Percentiles rank a stretch among this genome's conserved stretches.
These are phyloP conservation scores for Didymosphaeria variabile DNA, from an alignment of 2,329 filamentous ascomycete species.

Conservation along the genomic window DNA sequence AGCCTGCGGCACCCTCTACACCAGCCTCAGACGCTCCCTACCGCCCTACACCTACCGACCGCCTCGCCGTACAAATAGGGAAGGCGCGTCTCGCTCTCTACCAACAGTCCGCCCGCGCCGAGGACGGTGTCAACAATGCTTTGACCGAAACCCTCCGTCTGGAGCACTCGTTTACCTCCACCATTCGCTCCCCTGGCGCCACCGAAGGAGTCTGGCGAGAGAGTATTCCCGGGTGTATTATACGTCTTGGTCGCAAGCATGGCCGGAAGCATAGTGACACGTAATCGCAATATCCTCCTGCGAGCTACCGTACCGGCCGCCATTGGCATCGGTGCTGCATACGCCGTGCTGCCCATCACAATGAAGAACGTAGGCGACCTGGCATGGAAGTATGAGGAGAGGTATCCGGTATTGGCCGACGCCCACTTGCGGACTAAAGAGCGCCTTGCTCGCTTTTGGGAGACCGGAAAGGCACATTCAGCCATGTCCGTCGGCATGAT, in stretches of 20 bases:
- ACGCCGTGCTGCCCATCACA: slow-evolving; percentile 85
- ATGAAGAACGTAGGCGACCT: slow-evolving; percentile 88
- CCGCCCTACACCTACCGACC: slow-evolving; percentile 83
- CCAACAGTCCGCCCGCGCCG: slow-evolving; percentile 74
- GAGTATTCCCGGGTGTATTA: slow-evolving; percentile 85
- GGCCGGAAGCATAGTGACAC: slow-evolving; percentile 89
- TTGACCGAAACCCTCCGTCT: slow-evolving; percentile 84
- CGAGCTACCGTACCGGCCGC: slow-evolving; percentile 79
- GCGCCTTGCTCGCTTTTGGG: slow-evolving; percentile 72
- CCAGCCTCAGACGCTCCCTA: slow-evolving; percentile 28
- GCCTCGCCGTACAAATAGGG: slow-evolving; percentile 83
- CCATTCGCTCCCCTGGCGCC: slow-evolving; percentile 89
- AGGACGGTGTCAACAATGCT: slow-evolving; percentile 83
- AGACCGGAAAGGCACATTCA: slow-evolving; percentile 78
- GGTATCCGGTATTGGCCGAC: slow-evolving; percentile 82
- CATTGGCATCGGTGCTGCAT: slow-evolving; percentile 83
- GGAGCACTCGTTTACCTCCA: slow-evolving; percentile 89
- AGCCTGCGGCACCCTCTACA: slow-evolving; percentile 42
- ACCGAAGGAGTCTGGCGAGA: slow-evolving; percentile 83
- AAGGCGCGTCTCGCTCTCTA: slow-evolving; percentile 83
- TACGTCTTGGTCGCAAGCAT: slow-evolving; percentile 95
- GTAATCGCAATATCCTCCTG: slow-evolving; percentile 86
- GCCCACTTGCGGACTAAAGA: slow-evolving; percentile 78
- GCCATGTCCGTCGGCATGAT: slow-evolving; percentile 75
- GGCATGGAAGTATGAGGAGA: slow-evolving; percentile 92